Evolutionary conservation across 1,284 basidiomycete species (phyloP), one percentile per base, ranked within the genome.

Genomic region (Singerocomus inundabilis): DNA sequence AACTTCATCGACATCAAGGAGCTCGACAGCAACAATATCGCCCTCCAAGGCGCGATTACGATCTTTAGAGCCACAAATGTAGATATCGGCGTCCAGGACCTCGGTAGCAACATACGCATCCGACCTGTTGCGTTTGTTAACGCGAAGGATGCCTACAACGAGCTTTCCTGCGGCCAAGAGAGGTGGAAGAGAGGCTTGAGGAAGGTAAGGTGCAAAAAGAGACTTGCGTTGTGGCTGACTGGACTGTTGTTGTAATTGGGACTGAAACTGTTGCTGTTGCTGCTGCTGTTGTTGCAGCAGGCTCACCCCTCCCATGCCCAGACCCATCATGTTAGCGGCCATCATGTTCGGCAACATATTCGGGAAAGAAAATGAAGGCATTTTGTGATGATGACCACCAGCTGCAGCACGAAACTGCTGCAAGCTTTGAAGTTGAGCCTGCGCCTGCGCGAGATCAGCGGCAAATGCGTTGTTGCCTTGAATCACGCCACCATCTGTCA

Each of bases 31-130:
- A 51, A 99, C 97, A 51, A 99, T 94, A 68, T 99, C 97, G 34
- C 97, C 97, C 69, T 99, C 97, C 36, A 99, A 80, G 30, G 97
- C 97, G 60, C 97, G 88, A 70, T 99, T 99, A 60, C 97, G 90
- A 71, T 99, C 97, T 69, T 98, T 98, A 44, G 95, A 98, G 30
- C 96, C 96, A 64, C 93, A 96, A 47, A 96, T 95, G 67, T 98
- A 99, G 68, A 99, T 99, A 69, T 99, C 97, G 52, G 94, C 93
- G 65, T 99, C 97, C 48, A 99, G 76, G 28, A 98, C 95, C 69
- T 99, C 97, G 24, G 96, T 99, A n/a, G 96, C 90, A 52, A 99
- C 96, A 69, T 98, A 99, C 6, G 97, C 97, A 70, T 99, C 97
- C 24, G 96, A 98, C 49, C 97, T 84, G 70, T 98, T 98, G 63